Evolutionary conservation across 768 basidiomycete genomes (phyloP), one percentile per base, ranked within the genome.

Genomic region (Amyloporia xantha): DNA sequence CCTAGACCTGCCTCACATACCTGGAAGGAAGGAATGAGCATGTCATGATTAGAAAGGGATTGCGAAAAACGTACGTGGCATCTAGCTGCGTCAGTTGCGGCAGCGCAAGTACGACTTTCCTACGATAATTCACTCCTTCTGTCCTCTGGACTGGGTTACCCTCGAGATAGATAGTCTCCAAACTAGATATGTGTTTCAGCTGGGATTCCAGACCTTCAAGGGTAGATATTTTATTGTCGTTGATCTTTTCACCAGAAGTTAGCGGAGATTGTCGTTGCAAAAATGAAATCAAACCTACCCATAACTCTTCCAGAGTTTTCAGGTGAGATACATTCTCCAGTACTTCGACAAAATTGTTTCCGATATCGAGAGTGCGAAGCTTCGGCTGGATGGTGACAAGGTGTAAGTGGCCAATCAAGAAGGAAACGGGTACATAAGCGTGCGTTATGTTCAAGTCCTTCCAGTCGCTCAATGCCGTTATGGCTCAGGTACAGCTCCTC

Each of bases 401-500:
- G 13, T 19, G 17, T 36, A 41, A 21, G 19, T 25, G 19, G 7
- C 17, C 26, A 43, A 10, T 15, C 25, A 23, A 21, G 13, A 43
- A 40, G 17, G 26, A 44, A 33, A 30, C 10, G 10, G 11, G 5
- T 36, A 45, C 19, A 4, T 30, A 20, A 27, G 62, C 80, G 56
- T 54, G 91, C 93, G 58, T 92, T 94, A 25, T 82, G 71, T 42
- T 90, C 85, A 7, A 99, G 71, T 1, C 93, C 93, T 63, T 95
- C 91, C 26, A 99, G 62, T 51, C 72, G 74, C 59, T 81, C 74
- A 12, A 99, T 68, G 0, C 96, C 96, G 54, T 98, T 99, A 60
- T 98, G 95, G 52, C 88, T 91, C 36, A 99, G 71, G 65, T 97
- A 97, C 5, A 99, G 66, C 63, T 98, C 88, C 59, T 94, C 90